Percentiles rank a stretch among this genome's conserved stretches.
These are phyloP conservation scores for Moniliophthora roreri DNA, from an alignment of 1,284 basidiomycete species.

Conservation along the genomic window DNA sequence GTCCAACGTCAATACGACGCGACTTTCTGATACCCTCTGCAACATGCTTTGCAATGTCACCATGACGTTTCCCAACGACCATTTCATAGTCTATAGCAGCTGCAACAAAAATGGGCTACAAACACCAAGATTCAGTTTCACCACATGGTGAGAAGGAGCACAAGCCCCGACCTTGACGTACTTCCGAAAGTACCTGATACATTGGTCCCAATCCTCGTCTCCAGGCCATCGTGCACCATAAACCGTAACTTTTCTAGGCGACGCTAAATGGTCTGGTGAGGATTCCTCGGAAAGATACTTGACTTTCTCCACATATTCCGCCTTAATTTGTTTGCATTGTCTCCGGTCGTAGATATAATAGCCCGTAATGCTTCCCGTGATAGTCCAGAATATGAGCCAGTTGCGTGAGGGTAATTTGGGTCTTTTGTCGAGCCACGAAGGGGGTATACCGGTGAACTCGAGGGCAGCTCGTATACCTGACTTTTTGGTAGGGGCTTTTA, in stretches of 20 bases:
- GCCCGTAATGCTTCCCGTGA: constrained; percentile 70
- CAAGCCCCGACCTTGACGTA: constrained; percentile 84
- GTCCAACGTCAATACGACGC: constrained; percentile 57
- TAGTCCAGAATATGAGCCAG: constrained; percentile 88
- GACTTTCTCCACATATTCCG: constrained; percentile 82
- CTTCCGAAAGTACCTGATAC: constrained; percentile 87
- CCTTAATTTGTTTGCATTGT: constrained; percentile 75
- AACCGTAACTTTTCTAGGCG: constrained; percentile 82
- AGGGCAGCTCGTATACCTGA: constrained; percentile 56
- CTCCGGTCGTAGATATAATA: constrained; percentile 85
- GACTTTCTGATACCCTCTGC: constrained; percentile 65
- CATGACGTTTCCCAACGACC: constrained; percentile 79
- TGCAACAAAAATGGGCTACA: constrained; percentile 89
- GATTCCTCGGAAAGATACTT: constrained; percentile 72
- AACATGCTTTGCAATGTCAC: constrained; percentile 78
- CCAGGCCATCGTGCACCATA: constrained; percentile 92
- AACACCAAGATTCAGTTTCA: constrained; percentile 11
- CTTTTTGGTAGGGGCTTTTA: constrained; percentile 13
- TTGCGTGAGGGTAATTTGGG: constrained; percentile 87
- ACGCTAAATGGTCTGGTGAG: constrained; percentile 58
- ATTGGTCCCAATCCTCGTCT: constrained; percentile 89
- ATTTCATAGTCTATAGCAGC: constrained; percentile 93
- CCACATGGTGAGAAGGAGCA: constrained; percentile 18
- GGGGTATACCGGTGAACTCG: constrained; percentile 67
- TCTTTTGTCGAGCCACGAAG: constrained; percentile 70